Evolutionary conservation across 495 filamentous ascomycete species (phyloP), one percentile per base, ranked within the genome.

Genomic region (Acidiella bohemica): DNA sequence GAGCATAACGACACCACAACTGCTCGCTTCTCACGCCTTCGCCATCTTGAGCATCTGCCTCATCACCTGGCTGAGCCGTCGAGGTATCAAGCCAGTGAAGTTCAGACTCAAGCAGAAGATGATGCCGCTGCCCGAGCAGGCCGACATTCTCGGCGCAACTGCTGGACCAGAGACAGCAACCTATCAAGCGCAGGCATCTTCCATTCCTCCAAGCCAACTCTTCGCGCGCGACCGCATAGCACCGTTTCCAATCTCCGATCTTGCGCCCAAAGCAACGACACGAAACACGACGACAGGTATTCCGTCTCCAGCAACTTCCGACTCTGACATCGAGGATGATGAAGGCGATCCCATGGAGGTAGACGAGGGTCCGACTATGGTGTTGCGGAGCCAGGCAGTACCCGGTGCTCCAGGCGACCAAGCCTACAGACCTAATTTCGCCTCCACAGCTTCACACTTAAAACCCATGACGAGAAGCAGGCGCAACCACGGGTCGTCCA

Each of bases 271-370:
- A 20, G 13, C 17, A 43, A 18, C 39, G 23, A n/a, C 30, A 12
- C 27, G n/a, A 17, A 17, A 26, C 13, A 16, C 17, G n/a, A 9
- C 30, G 8, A n/a, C 25, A 5, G 17, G 17, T 11, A 47, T 40
- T 2, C 43, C 48, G 4, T 38, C 37, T 5, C 42, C 43, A 18
- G 38, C 42, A 39, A 26, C 21, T 2, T 36, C 29, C 12, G 36
- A 46, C 17, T n/a, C n/a, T n/a, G 36, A 32, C 4, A 36, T 32
- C 10, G 44, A 51, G 13, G 25, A 36, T 4, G 35, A 20, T 13
- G 44, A 42, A 17, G 41, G 31, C 36, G 48, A 51, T 28, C 18
- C 25, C 11, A 51, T 51, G 48, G 43, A 47, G 17, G 38, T 50
- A 6, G 42, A 46, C 13, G 9, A 18, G 4, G 31, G 29, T 13